Evolutionary conservation across 495 filamentous ascomycete genomes (phyloP), one percentile per base, ranked within the genome.

Genomic region (Aspergillus homomorphus): DNA sequence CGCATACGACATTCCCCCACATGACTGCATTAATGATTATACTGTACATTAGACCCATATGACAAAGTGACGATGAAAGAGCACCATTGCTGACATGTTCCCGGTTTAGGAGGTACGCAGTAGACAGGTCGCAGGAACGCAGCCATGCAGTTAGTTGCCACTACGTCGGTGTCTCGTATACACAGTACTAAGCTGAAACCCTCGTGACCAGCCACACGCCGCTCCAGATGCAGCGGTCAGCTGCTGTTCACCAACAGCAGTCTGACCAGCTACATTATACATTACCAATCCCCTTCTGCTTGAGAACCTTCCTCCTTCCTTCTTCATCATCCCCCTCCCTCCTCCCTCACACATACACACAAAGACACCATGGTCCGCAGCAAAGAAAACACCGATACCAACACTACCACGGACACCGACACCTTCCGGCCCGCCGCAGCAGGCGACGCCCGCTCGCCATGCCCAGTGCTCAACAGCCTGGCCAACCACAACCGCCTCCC

Each of bases 401-500:
- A n/a, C n/a, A n/a, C n/a, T n/a, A n/a, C n/a, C n/a, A n/a, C n/a
- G n/a, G n/a, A n/a, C n/a, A n/a, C n/a, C 26, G 57, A 30, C 19
- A 44, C 57, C 38, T 60, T 57, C 43, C 54, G 44, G 4, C 54
- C 38, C 21, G 57, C 38, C 6, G 19, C 22, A 7, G 15, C 53
- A 5, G 45, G 26, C 22, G 62, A 61, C 51, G 42, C 55, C 1
- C 62, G 62, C 15, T 41, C 51, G 9, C 62, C 62, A 16, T 64
- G 62, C 20, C 62, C 62, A 0, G 55, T 61, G 9, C 50, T 64
- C 41, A 64, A 64, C 58, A 30, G 45, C 19, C 62, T 64, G 41
- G 62, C 62, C 43, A 63, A 63, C 57, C 57, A 60, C 24, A 53
- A 54, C 30, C 43, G 53, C 22, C 59, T 63, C 48, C 23, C 62